Evolutionary conservation across 371 early-diverging fungal species (phyloP), one percentile per base, ranked within the genome.

Genomic region (Actinomortierella wolfii): DNA sequence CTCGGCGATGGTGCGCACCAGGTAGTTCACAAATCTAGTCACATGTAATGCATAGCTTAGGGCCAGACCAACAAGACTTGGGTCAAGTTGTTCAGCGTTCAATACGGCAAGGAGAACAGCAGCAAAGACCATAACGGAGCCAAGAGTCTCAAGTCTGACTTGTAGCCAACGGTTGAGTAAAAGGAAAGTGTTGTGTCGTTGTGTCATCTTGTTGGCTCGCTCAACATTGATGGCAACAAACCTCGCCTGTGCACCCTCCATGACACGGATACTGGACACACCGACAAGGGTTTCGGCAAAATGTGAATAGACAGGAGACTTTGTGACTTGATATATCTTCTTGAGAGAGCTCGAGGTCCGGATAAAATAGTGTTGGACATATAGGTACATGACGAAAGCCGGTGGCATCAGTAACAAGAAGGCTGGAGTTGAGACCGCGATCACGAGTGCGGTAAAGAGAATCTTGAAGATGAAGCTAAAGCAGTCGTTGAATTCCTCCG

Each of bases 291-390:
- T 76, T 50, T 82, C 82, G 8, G 68, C 43, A 51, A 82, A 78
- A 50, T 76, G 78, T 20, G 75, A 68, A 24, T 76, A 83, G 34
- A 85, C 57, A 7, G 84, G 83, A 0, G 80, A 78, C 45, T 79
- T 77, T 3, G 76, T 58, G 6, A 76, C 54, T 7, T 81, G 68
- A 23, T 83, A 82, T 23, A 87, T 60, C 1, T 83, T 67, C 81
- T 95, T 94, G 61, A 96, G 78, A 65, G 92, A 90, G 18, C 92
- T 86, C 4, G 92, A 89, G 0, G 89, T 79, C 3, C 69, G 64
- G 14, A 92, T 77, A 61, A 90, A 95, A 68, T 85, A 86, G 0
- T 54, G 11, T 17, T 71, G 66, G 18, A 61, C 34, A 11, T 39
- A 23, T 11, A 49, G 23, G 25, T 61, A 54, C 34, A 34, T 11